Evolutionary conservation across 441 rosid genomes (phyloP), one percentile per base, ranked within the genome.

Genomic region (Codiaeum variegatum): DNA sequence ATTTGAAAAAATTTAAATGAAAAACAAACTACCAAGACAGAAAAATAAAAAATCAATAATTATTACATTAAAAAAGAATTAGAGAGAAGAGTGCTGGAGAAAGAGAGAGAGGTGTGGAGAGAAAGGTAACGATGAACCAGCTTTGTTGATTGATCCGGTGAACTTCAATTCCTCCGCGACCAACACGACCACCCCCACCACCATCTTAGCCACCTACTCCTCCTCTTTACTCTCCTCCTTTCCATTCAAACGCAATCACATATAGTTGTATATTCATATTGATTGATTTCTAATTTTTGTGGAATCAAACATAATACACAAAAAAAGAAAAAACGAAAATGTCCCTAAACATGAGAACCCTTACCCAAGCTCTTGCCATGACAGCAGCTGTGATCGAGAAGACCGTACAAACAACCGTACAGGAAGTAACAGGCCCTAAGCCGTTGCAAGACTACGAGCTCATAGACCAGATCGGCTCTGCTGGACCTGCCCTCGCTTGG

Each of bases 321-420:
- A 38, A n/a, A n/a, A n/a, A n/a, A 36, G 28, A 5, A 58, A 9
- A 13, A 42, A 6, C 16, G 23, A 47, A 55, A 62, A 89, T 87
- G 97, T 86, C 98, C 51, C 80, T 94, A 58, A 94, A 94, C 82
- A 94, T 94, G 95, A 89, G 88, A 83, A 79, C 92, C 73, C 80
- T 94, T 26, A 91, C 97, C 7, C 97, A 91, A 79, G 98, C 98
- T 68, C 78, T 94, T 4, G 98, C 98, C 32, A 94, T 90, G 75
- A 88, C 98, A 12, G 94, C 93, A 1, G 97, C 96, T 9, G 97
- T 88, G 58, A 91, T 94, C 76, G 98, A 92, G 85, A 94, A 91
- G 80, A 90, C 87, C 72, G 98, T 94, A 18, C 93, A 90, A 77
- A 91, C 98, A 51, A 94, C 97, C 59, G 97, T 94, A 6, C 98